Conservation (phyloP, 768 basidiomycete genomes). For the Tricholoma bakamatsutake region DNA sequence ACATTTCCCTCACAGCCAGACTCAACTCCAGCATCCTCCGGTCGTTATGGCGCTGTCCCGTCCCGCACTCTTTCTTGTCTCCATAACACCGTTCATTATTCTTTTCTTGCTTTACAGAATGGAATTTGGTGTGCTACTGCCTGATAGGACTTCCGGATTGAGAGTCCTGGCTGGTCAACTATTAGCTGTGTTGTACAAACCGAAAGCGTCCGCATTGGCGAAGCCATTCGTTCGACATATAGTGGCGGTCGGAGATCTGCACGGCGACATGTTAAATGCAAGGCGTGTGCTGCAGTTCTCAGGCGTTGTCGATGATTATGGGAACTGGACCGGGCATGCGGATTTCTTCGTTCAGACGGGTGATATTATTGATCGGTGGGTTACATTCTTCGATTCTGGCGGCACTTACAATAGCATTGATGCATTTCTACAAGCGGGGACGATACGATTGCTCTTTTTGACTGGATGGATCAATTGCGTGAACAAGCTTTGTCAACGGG, state of each 20-base stretch:
- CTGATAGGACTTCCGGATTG: conserved; percentile 5
- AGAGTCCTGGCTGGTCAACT: conserved; percentile 4
- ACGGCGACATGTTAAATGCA: conserved; percentile 83
- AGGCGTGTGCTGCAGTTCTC: conserved; percentile 76
- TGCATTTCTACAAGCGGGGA: conserved; percentile 55
- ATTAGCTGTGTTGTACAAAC: conserved; percentile 5
- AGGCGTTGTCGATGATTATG: conserved; percentile 62
- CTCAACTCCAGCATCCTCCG: neutral
- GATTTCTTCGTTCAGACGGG: conserved; percentile 94
- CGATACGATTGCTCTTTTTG: conserved; percentile 83
- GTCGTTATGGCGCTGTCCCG: neutral
- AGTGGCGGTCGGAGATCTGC: conserved; percentile 88
- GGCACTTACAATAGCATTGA: neutral
- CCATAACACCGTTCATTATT: conserved; percentile 3
- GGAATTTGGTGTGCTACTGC: conserved; percentile 15
- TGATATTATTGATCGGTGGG: conserved; percentile 88
- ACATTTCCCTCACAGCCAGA: neutral
- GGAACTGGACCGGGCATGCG: conserved; percentile 77
- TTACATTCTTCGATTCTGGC: neutral
- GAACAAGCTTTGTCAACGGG: conserved; percentile 63
- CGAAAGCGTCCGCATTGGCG: conserved; percentile 1
- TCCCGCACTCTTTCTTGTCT: conserved; percentile 6
- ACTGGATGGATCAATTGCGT: conserved; percentile 80
- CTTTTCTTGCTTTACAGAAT: conserved; percentile 17
- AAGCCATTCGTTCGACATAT: conserved; percentile 48